Base-by-base conservation (phyloP, 2,329 filamentous ascomycete genomes). In the Diplodia mutila region DNA sequence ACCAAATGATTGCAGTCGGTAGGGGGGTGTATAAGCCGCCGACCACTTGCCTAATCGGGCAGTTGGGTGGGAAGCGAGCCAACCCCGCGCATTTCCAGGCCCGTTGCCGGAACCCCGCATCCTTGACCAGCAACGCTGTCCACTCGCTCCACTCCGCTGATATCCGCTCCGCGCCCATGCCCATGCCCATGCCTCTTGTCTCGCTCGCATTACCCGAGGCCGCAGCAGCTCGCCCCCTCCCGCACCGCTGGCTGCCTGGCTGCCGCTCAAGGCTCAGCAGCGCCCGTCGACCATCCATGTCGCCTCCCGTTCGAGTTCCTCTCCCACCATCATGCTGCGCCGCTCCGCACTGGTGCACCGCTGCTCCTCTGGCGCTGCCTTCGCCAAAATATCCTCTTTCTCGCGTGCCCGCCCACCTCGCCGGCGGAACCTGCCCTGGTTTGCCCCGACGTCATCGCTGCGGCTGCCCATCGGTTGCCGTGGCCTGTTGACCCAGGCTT, bases 401-500 rank as follows among this genome's bases (percentile, higher is more conserved):
- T n/a, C 18, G 4, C 23, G 25, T 12, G 8, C 27, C 59, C n/a
- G 59, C 27, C 25, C 27, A 2, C n/a, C 8, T 46, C 46, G 18
- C 9, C 59, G n/a, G 8, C 27, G 59, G 49, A 51, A 37, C 27
- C 46, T 8, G 4, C n/a, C 23, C 39, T 49, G 39, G 32, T 27
- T 61, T 18, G 32, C 27, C n/a, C n/a, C 27, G 27, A 37, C 59
- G 59, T 63, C 59, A 51, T 37, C 34, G 34, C 63, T 12, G 8
- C 49, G 32, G 9, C 34, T 46, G 18, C 63, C 32, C 9, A 34
- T 29, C 34, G 42, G 23, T 21, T 39, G 39, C 25, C 64, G 52
- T n/a, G n/a, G 42, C n/a, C 49, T 79, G 2, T 71, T 77, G 4
- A 78, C 77, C 2, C 72, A 74, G 67, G 75, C 78, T 11, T 74